Percentiles rank a stretch among this genome's conserved stretches.
Evolutionary conservation across 225 moss, liverwort and hornwort genomes (phyloP).

Genomic region (Physcomitrellopsis africana): DNA sequence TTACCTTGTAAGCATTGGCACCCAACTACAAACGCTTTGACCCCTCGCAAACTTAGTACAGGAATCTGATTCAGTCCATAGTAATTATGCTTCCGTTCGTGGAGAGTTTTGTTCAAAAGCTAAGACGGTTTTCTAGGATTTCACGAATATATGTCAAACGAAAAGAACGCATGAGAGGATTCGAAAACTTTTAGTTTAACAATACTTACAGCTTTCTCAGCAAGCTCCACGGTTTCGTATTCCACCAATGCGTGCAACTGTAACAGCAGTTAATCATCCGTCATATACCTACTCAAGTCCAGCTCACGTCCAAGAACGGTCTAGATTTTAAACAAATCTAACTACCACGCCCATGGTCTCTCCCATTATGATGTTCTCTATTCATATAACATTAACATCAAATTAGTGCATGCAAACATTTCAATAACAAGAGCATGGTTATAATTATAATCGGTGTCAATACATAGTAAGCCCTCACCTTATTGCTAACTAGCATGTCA

Average conservation of each 20-base stretch:
- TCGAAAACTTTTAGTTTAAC: not conserved
- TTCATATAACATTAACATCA: too few relatives aligned
- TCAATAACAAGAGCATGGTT: too few relatives aligned
- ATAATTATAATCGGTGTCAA: too few relatives aligned
- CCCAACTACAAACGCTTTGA: too few relatives aligned
- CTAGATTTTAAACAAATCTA: not conserved
- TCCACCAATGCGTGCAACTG: conserved; percentile 77
- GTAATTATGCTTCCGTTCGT: too few relatives aligned
- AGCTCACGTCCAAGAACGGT: not conserved
- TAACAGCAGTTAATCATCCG: not conserved
- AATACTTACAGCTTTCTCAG: conserved; percentile 71
- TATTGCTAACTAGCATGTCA: conserved; percentile 73
- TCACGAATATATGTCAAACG: not conserved
- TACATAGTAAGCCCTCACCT: conserved; percentile 32
- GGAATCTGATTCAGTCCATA: too few relatives aligned
- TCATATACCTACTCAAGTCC: not conserved
- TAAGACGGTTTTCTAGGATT: not conserved
- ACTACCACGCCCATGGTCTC: too few relatives aligned
- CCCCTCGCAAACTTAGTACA: not conserved
- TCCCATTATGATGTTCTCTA: too few relatives aligned
- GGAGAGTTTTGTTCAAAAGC: not conserved
- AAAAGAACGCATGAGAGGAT: not conserved
- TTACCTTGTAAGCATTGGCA: too few relatives aligned
- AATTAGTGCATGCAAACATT: too few relatives aligned
- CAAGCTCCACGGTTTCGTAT: conserved; percentile 68